Evolutionary conservation across 1,284 basidiomycete genomes (phyloP), one percentile per base, ranked within the genome.

Genomic region (Fomes fomentarius): DNA sequence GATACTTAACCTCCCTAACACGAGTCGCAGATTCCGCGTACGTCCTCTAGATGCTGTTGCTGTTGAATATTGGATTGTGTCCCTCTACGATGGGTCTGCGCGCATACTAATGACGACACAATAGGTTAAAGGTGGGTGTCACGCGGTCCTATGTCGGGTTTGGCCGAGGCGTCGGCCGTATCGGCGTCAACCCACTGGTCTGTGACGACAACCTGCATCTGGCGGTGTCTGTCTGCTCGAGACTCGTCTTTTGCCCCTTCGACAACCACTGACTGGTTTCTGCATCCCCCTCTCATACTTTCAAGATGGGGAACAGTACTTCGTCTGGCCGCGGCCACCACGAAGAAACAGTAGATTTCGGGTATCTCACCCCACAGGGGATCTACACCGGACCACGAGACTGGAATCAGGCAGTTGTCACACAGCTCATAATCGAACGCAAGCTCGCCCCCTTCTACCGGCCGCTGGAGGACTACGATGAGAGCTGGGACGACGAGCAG

Each of bases 381-480:
- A 86, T 96, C 52, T 96, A 97, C 75, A 89, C 91, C 11, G 91
- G 91, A 37, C 76, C 83, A 34, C 82, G 85, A 68, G 96, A 98
- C 74, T 99, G 95, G 87, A 92, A 93, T 69, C 92, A 96, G 65
- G 73, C 84, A 55, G 77, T 93, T 56, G 95, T 97, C 56, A 88
- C 91, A 48, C 85, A 91, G 68, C 82, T 94, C 67, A 96, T 99
- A 71, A 77, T 90, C 64, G 87, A 92, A 59, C 88, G 94, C 68
- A 88, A 84, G 66, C 83, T 99, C 24, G 94, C 95, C 0, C 97
- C 97, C 0, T 98, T 98, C 76, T 99, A 98, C 73, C 84, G 93
- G 40, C 95, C 96, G 4, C 79, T 97, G 26, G 95, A 98, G 66
- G 96, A 98, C 61, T 98, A 92, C 68, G 88, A 92, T 26, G 87